Conservation (phyloP, 2,329 filamentous ascomycete genomes). For the Colletotrichum sp. region DNA sequence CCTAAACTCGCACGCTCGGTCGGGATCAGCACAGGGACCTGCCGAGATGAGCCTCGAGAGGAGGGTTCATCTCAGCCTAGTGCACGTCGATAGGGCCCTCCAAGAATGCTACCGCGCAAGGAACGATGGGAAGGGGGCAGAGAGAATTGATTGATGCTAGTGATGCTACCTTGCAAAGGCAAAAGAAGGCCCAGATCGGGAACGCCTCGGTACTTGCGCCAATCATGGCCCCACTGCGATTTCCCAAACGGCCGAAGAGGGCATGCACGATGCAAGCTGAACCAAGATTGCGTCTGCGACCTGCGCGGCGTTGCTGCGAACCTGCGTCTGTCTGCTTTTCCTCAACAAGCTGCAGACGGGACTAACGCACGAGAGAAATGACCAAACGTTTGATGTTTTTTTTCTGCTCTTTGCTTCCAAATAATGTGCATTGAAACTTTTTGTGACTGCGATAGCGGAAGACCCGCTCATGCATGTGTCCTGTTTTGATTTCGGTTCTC, state of each 20-base stretch:
- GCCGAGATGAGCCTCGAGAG: not conserved
- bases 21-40: not conserved
- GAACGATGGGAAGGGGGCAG: not conserved
- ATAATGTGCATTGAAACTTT: not conserved
- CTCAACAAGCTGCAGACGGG: not conserved
- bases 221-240: not conserved
- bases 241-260: not conserved
- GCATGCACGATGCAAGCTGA: not conserved
- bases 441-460: not conserved
- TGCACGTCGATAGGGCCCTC: not conserved
- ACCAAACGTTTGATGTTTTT: not conserved
- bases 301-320: not conserved
- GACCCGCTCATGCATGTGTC: not conserved
- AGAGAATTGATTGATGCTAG: not conserved
- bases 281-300: not conserved
- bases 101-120: not conserved
- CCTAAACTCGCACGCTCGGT: not conserved
- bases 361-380: not conserved
- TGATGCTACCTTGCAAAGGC: not conserved
- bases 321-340: not conserved
- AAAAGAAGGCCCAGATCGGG: not conserved
- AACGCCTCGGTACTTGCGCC: not conserved
- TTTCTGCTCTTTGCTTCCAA: not conserved
- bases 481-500: not conserved
- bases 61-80: not conserved